Percentiles rank a stretch among this genome's conserved stretches.
These are phyloP conservation scores for Arthrobotrys iridis DNA, from an alignment of 2,329 filamentous ascomycete genomes.

Conservation along the genomic window DNA sequence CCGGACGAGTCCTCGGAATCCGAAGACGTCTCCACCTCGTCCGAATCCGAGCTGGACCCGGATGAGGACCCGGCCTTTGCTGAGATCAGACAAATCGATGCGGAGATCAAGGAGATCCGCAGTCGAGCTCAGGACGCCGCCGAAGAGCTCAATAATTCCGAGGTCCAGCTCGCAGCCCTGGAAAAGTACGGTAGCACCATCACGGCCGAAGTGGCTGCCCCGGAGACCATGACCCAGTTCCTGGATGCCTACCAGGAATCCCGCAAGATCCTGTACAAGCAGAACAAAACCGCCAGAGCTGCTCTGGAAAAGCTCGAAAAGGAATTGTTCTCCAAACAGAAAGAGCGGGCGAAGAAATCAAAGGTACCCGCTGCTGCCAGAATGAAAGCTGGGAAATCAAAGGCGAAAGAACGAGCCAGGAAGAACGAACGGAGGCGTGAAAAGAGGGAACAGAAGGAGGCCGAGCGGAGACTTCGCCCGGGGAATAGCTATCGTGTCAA, in stretches of 20 bases:
- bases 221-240: slow-evolving; percentile 60
- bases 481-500: slow-evolving; percentile 35
- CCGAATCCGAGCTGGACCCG: slow-evolving; percentile 58
- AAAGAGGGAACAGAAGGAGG: slow-evolving; percentile 57
- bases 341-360: slow-evolving; percentile 57
- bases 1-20: slow-evolving; percentile 63
- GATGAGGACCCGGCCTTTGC: slow-evolving; percentile 58
- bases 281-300: slow-evolving; percentile 55
- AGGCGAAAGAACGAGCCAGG: slow-evolving; percentile 55
- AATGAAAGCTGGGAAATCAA: slow-evolving; percentile 57
- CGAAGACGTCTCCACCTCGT: slow-evolving; percentile 53
- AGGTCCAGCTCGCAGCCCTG: slow-evolving; percentile 59
- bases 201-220: slow-evolving; percentile 58
- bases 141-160: slow-evolving; percentile 56
- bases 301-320: slow-evolving; percentile 53
- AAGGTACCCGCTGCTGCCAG: slow-evolving; percentile 55
- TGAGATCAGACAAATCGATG: slow-evolving; percentile 53
- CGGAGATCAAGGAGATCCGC: slow-evolving; percentile 57
- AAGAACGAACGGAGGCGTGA: slow-evolving; percentile 58
- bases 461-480: slow-evolving; percentile 54
- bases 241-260: slow-evolving; percentile 59
- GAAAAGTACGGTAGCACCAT: slow-evolving; percentile 61
- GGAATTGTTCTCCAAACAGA: slow-evolving; percentile 57
- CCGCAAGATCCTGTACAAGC: slow-evolving; percentile 36
- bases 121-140: slow-evolving; percentile 53